Base-by-base conservation (phyloP, 2,329 filamentous ascomycete genomes). In the Periconia digitata region DNA sequence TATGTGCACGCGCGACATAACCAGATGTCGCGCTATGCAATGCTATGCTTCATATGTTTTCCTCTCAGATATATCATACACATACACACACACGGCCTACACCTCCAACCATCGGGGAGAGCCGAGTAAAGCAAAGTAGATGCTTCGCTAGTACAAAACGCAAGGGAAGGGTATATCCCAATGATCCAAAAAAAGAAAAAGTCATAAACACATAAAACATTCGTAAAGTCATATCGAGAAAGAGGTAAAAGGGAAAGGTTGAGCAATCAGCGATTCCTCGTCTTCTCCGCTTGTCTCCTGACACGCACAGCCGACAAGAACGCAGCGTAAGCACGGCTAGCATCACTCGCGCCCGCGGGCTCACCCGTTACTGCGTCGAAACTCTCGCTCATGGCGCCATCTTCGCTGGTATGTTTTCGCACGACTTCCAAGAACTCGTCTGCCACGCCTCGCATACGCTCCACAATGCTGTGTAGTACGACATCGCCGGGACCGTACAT, bases 311-410 rank as follows among this genome's bases (percentile, higher is more conserved):
- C 73, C 49, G 66, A 56, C 51, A 76, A 48, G 49, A 76, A 74
- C 1, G 71, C 70, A 5, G 72, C 73, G 55, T 76, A 76, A 49
- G 72, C 74, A 74, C 74, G 76, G 4, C 74, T 76, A 62, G 76
- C 53, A 56, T 76, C 72, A 18, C 54, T 55, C 23, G 74, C 74
- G 1, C 73, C 74, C 3, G 63, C 57, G 65, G 73, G 68, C 42
- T 55, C 71, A 6, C 74, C 74, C 7, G 60, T 73, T 16, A 57
- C 60, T 3, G 65, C 57, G 54, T 74, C 71, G 46, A 76, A 75
- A 51, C 76, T 73, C 63, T 76, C 74, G 52, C 72, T 74, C 62
- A 76, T 61, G 12, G 59, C 55, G 1, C 74, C 74, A 17, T 72
- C 66, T 0, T 43, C 49, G 47, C 67, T 67, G 1, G 72, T 63